Conservation (phyloP, 352 stramenopile genomes). For the Phytophthora cajani region DNA sequence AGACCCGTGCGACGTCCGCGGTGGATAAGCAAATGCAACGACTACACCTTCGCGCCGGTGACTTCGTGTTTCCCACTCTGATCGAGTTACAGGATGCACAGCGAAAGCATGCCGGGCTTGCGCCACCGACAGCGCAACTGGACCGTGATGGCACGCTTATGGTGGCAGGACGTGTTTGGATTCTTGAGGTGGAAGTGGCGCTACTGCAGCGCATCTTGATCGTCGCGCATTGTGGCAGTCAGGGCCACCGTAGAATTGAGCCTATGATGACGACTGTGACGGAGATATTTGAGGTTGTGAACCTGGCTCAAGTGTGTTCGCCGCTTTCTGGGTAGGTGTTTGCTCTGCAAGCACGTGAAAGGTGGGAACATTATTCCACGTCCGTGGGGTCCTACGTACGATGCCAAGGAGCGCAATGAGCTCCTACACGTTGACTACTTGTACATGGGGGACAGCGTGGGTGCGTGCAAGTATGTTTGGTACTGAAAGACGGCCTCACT, state of each 20-base stretch:
- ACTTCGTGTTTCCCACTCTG: constrained; percentile 1
- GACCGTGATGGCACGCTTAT: not conserved
- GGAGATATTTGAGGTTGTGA: not conserved
- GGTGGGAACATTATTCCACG: constrained; percentile 3
- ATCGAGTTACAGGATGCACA: not conserved
- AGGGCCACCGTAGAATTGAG: constrained; percentile 9
- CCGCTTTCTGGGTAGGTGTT: not conserved
- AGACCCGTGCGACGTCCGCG: not conserved
- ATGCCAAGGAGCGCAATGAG: too few species aligned
- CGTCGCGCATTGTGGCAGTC: not conserved
- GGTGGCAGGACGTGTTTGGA: not conserved
- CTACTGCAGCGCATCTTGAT: not conserved
- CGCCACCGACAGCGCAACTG: not conserved
- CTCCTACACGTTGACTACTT: too few species aligned
- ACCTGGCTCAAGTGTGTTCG: not conserved
- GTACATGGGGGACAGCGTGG: too few species aligned
- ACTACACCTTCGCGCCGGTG: not conserved
- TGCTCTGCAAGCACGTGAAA: constrained; percentile 28
- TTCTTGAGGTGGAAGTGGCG: not conserved
- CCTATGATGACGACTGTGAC: not conserved
- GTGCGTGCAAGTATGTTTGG: too few species aligned
- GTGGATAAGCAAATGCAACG: not conserved
- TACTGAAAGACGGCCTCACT: constrained; percentile 16
- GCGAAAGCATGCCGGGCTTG: not conserved
- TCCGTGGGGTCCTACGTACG: too few species aligned